Evolutionary conservation across 2,329 filamentous ascomycete genomes (phyloP).

Genomic region (Ceratocystis albifundus): DNA sequence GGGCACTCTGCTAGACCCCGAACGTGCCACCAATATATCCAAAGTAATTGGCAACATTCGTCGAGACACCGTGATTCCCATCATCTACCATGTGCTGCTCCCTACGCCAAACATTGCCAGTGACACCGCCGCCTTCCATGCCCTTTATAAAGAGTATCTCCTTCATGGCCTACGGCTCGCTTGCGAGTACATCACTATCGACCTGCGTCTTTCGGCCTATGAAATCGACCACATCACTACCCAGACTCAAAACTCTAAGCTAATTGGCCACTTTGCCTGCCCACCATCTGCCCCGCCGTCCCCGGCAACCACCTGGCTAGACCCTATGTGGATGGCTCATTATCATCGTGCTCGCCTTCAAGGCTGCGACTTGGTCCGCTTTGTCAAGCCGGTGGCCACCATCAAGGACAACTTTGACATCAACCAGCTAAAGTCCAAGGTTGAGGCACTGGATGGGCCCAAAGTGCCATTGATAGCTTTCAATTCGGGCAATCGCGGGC

Average conservation of each 20-base stretch:
- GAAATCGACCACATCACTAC: slow-evolving; percentile 40
- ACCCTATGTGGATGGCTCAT: slow-evolving; percentile 42
- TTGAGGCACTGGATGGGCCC: slow-evolving; percentile 35
- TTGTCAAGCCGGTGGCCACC: slow-evolving; percentile 45
- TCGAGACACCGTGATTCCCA: slow-evolving; percentile 49
- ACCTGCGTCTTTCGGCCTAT: slow-evolving; percentile 45
- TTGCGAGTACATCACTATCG: slow-evolving; percentile 52
- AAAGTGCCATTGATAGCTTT: slow-evolving; percentile 49
- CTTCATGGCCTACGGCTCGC: slow-evolving; percentile 49
- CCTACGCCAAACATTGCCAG: slow-evolving; percentile 24
- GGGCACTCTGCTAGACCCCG: slow-evolving; percentile 25
- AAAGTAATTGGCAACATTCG: slow-evolving; percentile 49
- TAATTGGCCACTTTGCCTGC: slow-evolving; percentile 46
- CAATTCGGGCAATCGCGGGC: slow-evolving; percentile 52
- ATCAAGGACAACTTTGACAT: slow-evolving; percentile 54
- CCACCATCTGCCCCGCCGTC: slow-evolving; percentile 20
- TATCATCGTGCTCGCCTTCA: slow-evolving; percentile 47
- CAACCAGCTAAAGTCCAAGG: slow-evolving; percentile 41
- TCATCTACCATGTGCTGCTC: slow-evolving; percentile 43
- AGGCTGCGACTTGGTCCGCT: slow-evolving; percentile 51
- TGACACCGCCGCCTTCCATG: slow-evolving; percentile 25
- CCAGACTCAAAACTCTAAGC: slow-evolving; percentile 44
- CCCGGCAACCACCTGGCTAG: slow-evolving; percentile 39
- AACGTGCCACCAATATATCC: slow-evolving; percentile 42
- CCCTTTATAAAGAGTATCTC: slow-evolving; percentile 44